A percentile compares a stretch with the other conserved stretches of the same genome.
phyloP scores from a whole-genome alignment of 2,329 filamentous ascomycete genomes.

The Epichloe gansuensis region DNA sequence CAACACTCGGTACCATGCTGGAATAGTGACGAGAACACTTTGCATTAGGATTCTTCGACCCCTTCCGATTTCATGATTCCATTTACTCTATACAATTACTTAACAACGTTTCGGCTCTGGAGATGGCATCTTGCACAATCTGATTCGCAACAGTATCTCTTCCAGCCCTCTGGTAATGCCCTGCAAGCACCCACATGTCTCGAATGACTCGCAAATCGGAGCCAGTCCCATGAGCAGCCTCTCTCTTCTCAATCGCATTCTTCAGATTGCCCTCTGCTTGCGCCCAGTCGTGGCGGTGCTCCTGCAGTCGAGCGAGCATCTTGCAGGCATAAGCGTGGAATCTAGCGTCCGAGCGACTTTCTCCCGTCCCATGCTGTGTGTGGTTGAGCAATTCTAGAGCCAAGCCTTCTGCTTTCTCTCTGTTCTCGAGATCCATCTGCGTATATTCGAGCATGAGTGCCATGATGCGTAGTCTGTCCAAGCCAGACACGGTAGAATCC shows the following conservation, averaged over 20 bases:
- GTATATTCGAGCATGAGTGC: constrained; percentile 25
- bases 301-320: constrained; percentile 24
- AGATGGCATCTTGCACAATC: constrained; percentile 21
- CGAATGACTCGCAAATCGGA: constrained; percentile 24
- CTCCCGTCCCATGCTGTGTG: constrained; percentile 12
- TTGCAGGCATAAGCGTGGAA: constrained; percentile 27
- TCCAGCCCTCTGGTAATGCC: constrained; percentile 20
- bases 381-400: constrained; percentile 17
- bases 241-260: constrained; percentile 21
- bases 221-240: constrained; percentile 22
- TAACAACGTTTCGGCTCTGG: constrained; percentile 20
- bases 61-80: not conserved
- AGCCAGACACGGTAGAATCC: constrained; percentile 7
- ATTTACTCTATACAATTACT: not conserved
- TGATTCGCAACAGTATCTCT: constrained; percentile 15
- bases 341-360: constrained; percentile 18
- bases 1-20: too few species aligned
- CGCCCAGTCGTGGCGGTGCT: constrained; percentile 20
- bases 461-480: constrained; percentile 19
- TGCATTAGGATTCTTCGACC: too few species aligned
- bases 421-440: constrained; percentile 25
- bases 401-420: constrained; percentile 18
- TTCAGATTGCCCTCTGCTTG: constrained; percentile 22
- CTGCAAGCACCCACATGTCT: constrained; percentile 27
- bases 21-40: too few species aligned